Base-by-base conservation (phyloP, 805 yeast genomes). In the Zygosaccharomyces kombuchaensis region DNA sequence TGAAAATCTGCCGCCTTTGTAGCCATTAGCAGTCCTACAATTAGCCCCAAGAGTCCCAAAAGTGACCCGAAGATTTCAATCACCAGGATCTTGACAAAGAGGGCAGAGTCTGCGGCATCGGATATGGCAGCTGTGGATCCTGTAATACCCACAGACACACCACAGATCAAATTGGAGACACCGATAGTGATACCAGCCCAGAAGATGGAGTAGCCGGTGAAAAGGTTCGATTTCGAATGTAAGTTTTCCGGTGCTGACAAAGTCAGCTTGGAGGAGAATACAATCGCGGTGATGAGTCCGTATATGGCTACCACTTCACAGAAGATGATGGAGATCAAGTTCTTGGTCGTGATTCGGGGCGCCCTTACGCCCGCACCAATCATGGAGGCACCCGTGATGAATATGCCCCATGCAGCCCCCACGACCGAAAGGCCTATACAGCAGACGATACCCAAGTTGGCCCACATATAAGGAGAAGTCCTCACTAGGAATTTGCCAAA, bases 371-470 rank as follows among this genome's bases (percentile, higher is more conserved):
- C 99, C 2, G 99, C 99, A 58, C 99, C 99, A 51, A 93, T 71
- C 57, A 93, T 87, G 23, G 96, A 81, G 1, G 96, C 76, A 34
- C 99, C 99, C 2, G 98, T 91, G 51, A 93, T 78, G 66, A 91
- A 93, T 56, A 93, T 93, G 53, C 99, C 99, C 99, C 99, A 93
- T 4, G 98, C 98, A 12, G 99, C 99, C 32, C 99, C 99, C 34
- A 90, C 84, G 12, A 93, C 97, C 40, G 95, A 83, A 48, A 93
- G 76, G 10, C 98, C 98, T 56, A 95, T 89, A 70, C 99, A 91
- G 42, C 81, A 70, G 12, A 86, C 83, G 52, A 93, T 88, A 45
- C 99, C 99, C 52, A 89, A 68, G 52, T 79, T 78, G 23, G 97
- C 98, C 98, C 98, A 93, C 84, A 93, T 79, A 65, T 93, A 93